Percentiles rank a stretch among this genome's conserved stretches.
Conservation (phyloP, 352 stramenopile species). For the Globisporangium spiculum region DNA sequence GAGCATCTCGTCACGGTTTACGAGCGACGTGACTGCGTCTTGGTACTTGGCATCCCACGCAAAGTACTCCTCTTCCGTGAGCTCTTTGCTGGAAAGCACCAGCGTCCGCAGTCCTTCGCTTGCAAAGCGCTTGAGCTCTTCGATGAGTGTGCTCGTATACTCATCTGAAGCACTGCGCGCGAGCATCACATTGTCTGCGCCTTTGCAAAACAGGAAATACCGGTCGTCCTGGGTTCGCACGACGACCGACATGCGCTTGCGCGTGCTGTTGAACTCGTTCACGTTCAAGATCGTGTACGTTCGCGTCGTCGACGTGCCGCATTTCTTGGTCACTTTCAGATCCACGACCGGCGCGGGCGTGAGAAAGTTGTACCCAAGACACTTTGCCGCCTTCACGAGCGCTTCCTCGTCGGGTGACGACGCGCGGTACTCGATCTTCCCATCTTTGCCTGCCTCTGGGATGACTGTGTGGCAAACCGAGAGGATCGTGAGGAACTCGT, state of each 20-base stretch:
- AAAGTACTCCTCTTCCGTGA: slow-evolving; percentile 58
- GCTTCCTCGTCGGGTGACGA: slow-evolving; percentile 93
- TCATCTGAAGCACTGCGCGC: slow-evolving; percentile 38
- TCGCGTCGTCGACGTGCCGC: slow-evolving; percentile 19
- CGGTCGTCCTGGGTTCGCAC: slow-evolving; percentile 51
- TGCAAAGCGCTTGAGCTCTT: slow-evolving; percentile 76
- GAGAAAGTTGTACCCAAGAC: slow-evolving; percentile 81
- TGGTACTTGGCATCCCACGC: slow-evolving; percentile 65
- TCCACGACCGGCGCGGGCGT: slow-evolving; percentile 55
- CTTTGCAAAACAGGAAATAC: slow-evolving; percentile 72
- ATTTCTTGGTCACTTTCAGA: slow-evolving; percentile 51
- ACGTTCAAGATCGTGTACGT: slow-evolving; percentile 75
- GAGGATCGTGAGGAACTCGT: slow-evolving; percentile 73
- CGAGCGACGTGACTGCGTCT: slow-evolving; percentile 52
- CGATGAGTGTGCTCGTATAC: slow-evolving; percentile 29
- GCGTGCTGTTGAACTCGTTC: slow-evolving; percentile 88
- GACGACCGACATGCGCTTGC: slow-evolving; percentile 98
- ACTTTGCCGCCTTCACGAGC: slow-evolving; percentile 86
- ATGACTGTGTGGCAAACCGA: slow-evolving; percentile 80
- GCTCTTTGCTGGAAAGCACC: slow-evolving; percentile 58
- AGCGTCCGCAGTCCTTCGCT: slow-evolving; percentile 84
- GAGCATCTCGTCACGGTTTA: slow-evolving; percentile 53
- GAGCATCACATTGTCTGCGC: slow-evolving; percentile 87
- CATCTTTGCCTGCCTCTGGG: slow-evolving; percentile 48
- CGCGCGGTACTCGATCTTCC: slow-evolving; percentile 74